Conservation (phyloP, 257 asterid species). For the Jacaranda mimosifolia region DNA sequence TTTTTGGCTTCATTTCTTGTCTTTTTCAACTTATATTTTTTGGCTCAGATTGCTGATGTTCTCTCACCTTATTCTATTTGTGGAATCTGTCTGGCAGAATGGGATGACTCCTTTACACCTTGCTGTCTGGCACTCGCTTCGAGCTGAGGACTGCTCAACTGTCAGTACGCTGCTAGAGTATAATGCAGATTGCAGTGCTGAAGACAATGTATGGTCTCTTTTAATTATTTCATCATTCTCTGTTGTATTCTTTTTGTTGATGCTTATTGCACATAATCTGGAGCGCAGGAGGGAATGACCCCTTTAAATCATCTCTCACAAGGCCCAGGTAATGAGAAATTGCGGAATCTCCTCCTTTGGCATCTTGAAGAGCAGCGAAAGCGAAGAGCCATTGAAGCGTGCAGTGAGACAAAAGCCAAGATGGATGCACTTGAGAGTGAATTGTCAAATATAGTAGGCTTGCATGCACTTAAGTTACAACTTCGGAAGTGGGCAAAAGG, state of each 20-base stretch:
- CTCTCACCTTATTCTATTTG: slow-evolving; percentile 28
- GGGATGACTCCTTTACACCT: slow-evolving; percentile 99
- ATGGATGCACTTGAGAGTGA: slow-evolving; percentile 87
- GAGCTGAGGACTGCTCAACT: slow-evolving; percentile 77
- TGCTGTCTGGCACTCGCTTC: slow-evolving; percentile 98
- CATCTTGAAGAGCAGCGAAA: slow-evolving; percentile 85
- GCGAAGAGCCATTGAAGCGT: slow-evolving; percentile 86
- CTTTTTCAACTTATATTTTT: neutral
- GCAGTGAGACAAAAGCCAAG: slow-evolving; percentile 81
- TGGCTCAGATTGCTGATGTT: slow-evolving; percentile 28
- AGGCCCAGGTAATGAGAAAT: slow-evolving; percentile 77
- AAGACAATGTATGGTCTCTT: slow-evolving; percentile 71
- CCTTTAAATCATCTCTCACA: slow-evolving; percentile 88
- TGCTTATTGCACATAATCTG: slow-evolving; percentile 45
- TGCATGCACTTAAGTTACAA: slow-evolving; percentile 74
- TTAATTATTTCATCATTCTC: slow-evolving; percentile 15
- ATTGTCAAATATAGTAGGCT: slow-evolving; percentile 74
- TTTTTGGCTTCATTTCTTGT: slow-evolving; percentile 30
- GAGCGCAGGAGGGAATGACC: slow-evolving; percentile 88
- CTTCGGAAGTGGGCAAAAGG: slow-evolving; percentile 95
- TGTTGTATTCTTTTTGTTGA: slow-evolving; percentile 33
- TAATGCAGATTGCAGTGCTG: slow-evolving; percentile 88
- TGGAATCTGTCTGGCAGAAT: slow-evolving; percentile 61
- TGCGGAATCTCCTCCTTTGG: slow-evolving; percentile 68
- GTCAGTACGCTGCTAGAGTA: slow-evolving; percentile 85